Evolutionary conservation across 345 rosid species (phyloP), one percentile per base, ranked within the genome.

Genomic region (Hibiscus tridactylites): DNA sequence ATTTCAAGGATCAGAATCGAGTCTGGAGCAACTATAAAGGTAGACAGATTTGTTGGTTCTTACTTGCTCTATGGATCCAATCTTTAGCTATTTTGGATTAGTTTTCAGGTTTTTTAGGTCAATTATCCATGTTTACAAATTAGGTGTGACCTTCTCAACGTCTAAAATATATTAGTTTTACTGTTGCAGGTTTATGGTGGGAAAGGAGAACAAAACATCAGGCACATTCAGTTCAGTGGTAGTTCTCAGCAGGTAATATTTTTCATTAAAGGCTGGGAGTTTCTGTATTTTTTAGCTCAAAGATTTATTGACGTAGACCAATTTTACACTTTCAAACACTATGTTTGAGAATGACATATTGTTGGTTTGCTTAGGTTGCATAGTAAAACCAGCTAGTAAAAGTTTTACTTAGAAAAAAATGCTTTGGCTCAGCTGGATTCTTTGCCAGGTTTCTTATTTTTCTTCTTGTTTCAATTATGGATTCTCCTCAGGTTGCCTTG

Each of bases 21-120:
- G 59, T 83, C 91, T 33, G 93, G 93, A 29, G 91, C 93, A 60
- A 81, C 65, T 44, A 82, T 88, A 75, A 88, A 88, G 88, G 93
- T 82, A 24, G 52, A 62, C 33, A 42, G 63, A 66, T 49, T 5
- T 16, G 6, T 28, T 28, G 37, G 24, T 42, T 56, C 60, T 64
- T 71, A 8, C 15, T 10, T 21, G 12, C 61, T 24, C 42, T 54
- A 28, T 64, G 28, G 53, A 47, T 53, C 50, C 64, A 31, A 61
- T 47, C 46, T 72, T 61, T 44, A 21, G 49, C 54, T 71, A 59
- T 42, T 24, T 19, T 58, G 17, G 72, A 59, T 47, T 1, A 16
- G 11, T 9, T 66, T 16, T 12, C 5, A 15, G 58, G 7, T 66
- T 4, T 49, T 29, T 28, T 26, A 4, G 26, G 61, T 17, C 60